Evolutionary conservation across 805 yeast species (phyloP).

Genomic region (Spathaspora gorwiae): DNA sequence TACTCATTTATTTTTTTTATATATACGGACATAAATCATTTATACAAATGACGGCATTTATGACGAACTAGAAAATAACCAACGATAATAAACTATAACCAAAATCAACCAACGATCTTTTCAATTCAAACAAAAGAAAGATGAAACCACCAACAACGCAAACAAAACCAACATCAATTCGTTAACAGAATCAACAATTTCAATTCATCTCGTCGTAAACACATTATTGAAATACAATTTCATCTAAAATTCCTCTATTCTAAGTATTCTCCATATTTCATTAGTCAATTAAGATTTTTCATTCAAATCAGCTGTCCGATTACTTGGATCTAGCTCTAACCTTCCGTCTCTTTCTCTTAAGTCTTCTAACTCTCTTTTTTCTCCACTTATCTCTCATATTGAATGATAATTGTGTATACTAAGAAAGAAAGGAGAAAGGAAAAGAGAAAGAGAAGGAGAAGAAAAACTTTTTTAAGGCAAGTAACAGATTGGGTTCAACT

Average conservation of each 20-base stretch:
- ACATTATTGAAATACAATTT: background rate
- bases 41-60: background rate
- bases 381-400: conserved; percentile 97
- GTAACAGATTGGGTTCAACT: no score
- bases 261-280: background rate
- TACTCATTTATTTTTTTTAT: background rate
- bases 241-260: background rate
- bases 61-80: conserved; percentile 1
- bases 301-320: conserved; percentile 42
- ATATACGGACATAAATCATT: conserved; percentile 1
- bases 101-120: background rate
- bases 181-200: background rate
- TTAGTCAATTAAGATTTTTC: conserved; percentile 2
- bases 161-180: no score
- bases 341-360: conserved; percentile 99
- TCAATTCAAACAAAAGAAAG: no score
- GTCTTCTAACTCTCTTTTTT: conserved; percentile 99
- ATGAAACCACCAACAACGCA: no score
- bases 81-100: background rate
- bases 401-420: conserved; percentile 29
- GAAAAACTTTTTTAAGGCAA: background rate
- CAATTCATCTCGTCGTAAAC: background rate
- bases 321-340: conserved; percentile 99
- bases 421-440: conserved; percentile 6
- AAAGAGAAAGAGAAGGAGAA: background rate